Base-by-base conservation (phyloP, 2,329 filamentous ascomycete genomes). In the Pseudogymnoascus sp. region DNA sequence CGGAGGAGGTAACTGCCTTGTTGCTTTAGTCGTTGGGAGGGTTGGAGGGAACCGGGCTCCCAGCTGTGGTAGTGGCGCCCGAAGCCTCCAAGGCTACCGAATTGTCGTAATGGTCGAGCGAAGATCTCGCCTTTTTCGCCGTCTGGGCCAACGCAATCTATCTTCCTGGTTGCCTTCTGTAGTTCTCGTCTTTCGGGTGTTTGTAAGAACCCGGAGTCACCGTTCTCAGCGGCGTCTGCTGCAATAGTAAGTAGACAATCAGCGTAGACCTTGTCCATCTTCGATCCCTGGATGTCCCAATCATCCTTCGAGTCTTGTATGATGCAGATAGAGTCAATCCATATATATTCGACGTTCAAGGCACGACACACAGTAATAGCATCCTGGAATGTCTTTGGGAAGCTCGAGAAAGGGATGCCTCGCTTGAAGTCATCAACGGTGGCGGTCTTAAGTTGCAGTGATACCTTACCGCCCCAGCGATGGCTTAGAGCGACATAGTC, bases 311-410 rank as follows among this genome's bases (percentile, higher is more conserved):
- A 62, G 27, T 70, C 68, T 42, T 74, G 71, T 29, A 71, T 61
- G 13, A 74, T 72, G 35, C 73, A 74, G 0, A 74, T 62, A n/a
- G 68, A 67, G 65, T 74, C 71, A 39, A 74, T 71, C 72, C 72
- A 74, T 4, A 74, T 61, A 61, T 72, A 74, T 0, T 61, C 33
- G 10, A 72, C 44, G 0, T 59, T 61, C 33, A 74, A 67, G 12
- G 63, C 60, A 9, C 65, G 63, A 4, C 70, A 68, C 12, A 74
- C 58, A 1, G 29, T 15, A 39, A 74, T 68, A 5, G 71, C 69
- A 35, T 74, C 70, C 10, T 51, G 68, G 27, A 72, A 69, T 12
- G 64, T 66, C 27, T 63, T 63, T 10, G 69, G 68, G 7, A 71
- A 48, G 15, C 61, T 62, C 4, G 62, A 63, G 9, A 68, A 48